Evolutionary conservation across 306 rosid genomes (phyloP).

Genomic region (Echinosophora koreensis): DNA sequence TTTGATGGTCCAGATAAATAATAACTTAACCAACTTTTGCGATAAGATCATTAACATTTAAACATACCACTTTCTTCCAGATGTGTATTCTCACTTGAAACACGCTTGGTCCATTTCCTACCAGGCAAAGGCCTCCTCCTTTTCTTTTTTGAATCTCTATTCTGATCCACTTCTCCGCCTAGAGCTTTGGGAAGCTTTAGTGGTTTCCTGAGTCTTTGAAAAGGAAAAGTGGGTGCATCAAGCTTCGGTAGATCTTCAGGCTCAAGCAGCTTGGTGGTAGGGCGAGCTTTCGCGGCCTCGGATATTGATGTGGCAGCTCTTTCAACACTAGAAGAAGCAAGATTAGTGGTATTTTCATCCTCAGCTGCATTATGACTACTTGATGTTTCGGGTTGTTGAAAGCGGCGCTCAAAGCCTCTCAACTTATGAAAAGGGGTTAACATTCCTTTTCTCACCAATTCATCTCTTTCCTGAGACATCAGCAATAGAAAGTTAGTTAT

Average conservation of each 20-base stretch:
- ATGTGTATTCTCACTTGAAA: slow-evolving; percentile 68
- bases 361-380: slow-evolving; percentile 49
- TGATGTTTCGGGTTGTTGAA: slow-evolving; percentile 71
- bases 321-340: slow-evolving; percentile 71
- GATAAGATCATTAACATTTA: slow-evolving; percentile 23
- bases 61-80: slow-evolving; percentile 70
- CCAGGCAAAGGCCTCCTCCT: slow-evolving; percentile 84
- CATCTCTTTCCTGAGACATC: slow-evolving; percentile 88
- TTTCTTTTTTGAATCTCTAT: slow-evolving; percentile 55
- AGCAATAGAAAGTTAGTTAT: slow-evolving; percentile 49
- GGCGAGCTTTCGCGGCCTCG: slow-evolving; percentile 90
- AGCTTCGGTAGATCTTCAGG: slow-evolving; percentile 79
- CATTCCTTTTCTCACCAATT: slow-evolving; percentile 84
- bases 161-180: slow-evolving; percentile 52
- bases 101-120: slow-evolving; percentile 79
- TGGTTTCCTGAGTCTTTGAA: slow-evolving; percentile 72
- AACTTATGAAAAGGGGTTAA: slow-evolving; percentile 94
- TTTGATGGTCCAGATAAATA: slow-evolving; percentile 14
- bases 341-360: slow-evolving; percentile 56
- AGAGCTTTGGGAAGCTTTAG: slow-evolving; percentile 56
- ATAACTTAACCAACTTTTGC: slow-evolving; percentile 32
- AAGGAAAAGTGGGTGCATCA: slow-evolving; percentile 85
- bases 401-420: slow-evolving; percentile 87
- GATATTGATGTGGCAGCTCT: slow-evolving; percentile 73
- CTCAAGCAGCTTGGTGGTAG: slow-evolving; percentile 84